A percentile compares a stretch with the other conserved stretches of the same genome.
Conservation (phyloP, 1,284 basidiomycete genomes). For the Pyrrhoderma noxium region DNA sequence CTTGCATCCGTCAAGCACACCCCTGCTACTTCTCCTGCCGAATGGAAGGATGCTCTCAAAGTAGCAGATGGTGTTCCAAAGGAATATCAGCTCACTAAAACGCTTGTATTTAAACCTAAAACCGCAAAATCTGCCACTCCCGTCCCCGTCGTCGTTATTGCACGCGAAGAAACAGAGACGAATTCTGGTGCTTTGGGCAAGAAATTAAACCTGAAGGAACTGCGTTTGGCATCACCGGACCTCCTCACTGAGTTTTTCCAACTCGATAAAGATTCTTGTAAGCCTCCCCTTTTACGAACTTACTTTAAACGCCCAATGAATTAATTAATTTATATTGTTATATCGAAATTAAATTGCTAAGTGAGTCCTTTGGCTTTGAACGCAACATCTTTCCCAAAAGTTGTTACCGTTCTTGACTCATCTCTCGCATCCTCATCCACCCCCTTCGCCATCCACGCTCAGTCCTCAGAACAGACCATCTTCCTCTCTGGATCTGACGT, state of each 20-base stretch:
- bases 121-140: conserved; percentile 83
- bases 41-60: conserved; percentile 61
- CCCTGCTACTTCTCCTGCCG: conserved; percentile 51
- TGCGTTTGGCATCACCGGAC: conserved; percentile 84
- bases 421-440: conserved; percentile 61
- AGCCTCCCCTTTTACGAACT: conserved; percentile 28
- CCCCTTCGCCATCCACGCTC: conserved; percentile 68
- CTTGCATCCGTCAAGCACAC: conserved; percentile 44
- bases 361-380: conserved; percentile 78
- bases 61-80: conserved; percentile 34
- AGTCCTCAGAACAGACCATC: conserved; percentile 62
- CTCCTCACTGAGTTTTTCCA: conserved; percentile 81
- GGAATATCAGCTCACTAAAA: conserved; percentile 70
- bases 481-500: conserved; percentile 76
- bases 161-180: conserved; percentile 78
- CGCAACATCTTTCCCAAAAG: conserved; percentile 64
- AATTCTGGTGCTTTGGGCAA: conserved; percentile 70
- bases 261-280: conserved; percentile 82
- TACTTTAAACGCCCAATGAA: background rate
- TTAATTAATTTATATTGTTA: too few species aligned
- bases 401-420: conserved; percentile 71
- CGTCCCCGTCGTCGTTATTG: conserved; percentile 82
- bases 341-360: conserved; percentile 28
- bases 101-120: conserved; percentile 86
- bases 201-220: conserved; percentile 83